Conservation (phyloP, 208 protist species). For the Lotmaria passim region DNA sequence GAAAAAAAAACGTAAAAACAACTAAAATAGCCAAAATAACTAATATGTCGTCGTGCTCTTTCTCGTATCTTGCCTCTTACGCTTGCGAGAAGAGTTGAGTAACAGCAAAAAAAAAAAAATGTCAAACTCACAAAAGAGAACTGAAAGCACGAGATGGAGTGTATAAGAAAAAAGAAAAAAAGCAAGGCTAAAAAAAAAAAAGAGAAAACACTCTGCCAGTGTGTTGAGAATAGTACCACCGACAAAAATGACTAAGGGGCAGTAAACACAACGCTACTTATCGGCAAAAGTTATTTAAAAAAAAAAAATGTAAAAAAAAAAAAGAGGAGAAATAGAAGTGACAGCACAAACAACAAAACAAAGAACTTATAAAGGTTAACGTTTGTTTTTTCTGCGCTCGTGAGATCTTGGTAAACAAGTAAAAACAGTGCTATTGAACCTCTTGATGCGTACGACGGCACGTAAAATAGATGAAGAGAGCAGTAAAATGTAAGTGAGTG, state of each 20-base stretch:
- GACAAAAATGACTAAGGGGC: too few species aligned
- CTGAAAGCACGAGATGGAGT: background rate
- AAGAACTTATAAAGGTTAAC: background rate
- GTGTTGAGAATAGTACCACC: background rate
- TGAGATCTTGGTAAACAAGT: too few species aligned
- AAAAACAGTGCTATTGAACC: too few species aligned
- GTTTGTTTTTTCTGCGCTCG: too few species aligned
- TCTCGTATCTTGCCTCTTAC: too few species aligned
- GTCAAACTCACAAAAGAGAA: conserved; percentile 19
- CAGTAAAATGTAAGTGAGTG: too few species aligned
- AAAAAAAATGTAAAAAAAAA: conserved; percentile 2
- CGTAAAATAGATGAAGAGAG: too few species aligned
- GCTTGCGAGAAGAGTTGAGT: too few species aligned
- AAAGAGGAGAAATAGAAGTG: background rate
- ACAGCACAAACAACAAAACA: background rate
- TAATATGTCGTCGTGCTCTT: too few species aligned
- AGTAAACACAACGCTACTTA: background rate
- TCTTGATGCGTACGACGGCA: too few species aligned
- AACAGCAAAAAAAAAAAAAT: conserved; percentile 10
- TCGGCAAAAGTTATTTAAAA: background rate
- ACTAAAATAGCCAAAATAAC: background rate
- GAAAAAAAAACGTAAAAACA: conserved; percentile 1
- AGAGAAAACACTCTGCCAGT: background rate
- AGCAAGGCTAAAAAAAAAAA: background rate
- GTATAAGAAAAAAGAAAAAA: background rate